These are phyloP conservation scores for Psophocarpus tetragonolobus DNA, from an alignment of 306 rosid species.

Conservation along the genomic window DNA sequence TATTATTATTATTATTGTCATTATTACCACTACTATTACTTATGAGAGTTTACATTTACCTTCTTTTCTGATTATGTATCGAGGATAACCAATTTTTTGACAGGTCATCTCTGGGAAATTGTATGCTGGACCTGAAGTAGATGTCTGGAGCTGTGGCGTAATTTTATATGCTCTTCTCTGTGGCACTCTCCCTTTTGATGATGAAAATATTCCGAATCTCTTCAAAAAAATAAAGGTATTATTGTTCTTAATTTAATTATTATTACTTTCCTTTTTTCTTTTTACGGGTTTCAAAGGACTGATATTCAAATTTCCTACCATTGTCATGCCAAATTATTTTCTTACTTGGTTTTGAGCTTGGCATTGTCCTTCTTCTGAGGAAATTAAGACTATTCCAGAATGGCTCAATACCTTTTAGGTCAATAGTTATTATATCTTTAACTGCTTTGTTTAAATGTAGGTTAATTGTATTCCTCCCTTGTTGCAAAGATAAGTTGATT, in stretches of 20 bases:
- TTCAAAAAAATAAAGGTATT: slow-evolving; percentile 79
- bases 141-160: slow-evolving; percentile 78
- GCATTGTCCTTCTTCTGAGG: slow-evolving; percentile 23
- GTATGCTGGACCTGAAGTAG: slow-evolving; percentile 61
- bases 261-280: neutral
- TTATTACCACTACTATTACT: neutral
- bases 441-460: neutral
- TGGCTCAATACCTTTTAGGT: slow-evolving; percentile 3
- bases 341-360: slow-evolving; percentile 15
- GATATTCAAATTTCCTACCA: neutral
- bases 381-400: slow-evolving; percentile 21
- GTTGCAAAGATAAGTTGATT: neutral
- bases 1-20: neutral
- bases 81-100: slow-evolving; percentile 22
- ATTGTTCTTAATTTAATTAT: neutral
- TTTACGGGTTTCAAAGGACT: slow-evolving; percentile 11
- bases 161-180: slow-evolving; percentile 95
- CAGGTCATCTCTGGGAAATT: slow-evolving; percentile 54
- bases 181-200: slow-evolving; percentile 92
- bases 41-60: slow-evolving; percentile 19
- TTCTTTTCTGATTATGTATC: neutral
- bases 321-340: slow-evolving; percentile 15
- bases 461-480: neutral
- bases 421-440: neutral
- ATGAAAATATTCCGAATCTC: slow-evolving; percentile 85